Evolutionary conservation across 2,329 filamentous ascomycete genomes (phyloP).

Genomic region (Aspergillus cejpii): DNA sequence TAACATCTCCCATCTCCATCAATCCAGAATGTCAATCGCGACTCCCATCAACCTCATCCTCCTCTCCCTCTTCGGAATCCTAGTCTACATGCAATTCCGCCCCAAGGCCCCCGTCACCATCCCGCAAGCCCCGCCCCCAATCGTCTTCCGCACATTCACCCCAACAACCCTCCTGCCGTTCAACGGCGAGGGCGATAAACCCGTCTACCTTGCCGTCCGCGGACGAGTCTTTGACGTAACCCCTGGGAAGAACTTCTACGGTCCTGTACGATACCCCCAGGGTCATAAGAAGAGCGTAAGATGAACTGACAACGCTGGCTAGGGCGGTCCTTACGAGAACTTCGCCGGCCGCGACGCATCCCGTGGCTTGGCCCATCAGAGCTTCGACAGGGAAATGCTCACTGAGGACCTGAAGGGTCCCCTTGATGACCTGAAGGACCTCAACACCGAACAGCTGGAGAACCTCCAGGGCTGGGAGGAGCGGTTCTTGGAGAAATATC

Average conservation of each 20-base stretch:
- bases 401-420: slow-evolving; percentile 83
- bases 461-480: slow-evolving; percentile 88
- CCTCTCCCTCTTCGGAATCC: slow-evolving; percentile 50
- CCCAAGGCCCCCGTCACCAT: slow-evolving; percentile 48
- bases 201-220: slow-evolving; percentile 86
- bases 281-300: background rate
- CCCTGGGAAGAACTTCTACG: slow-evolving; percentile 85
- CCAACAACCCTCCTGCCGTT: slow-evolving; percentile 77
- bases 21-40: slow-evolving; percentile 47
- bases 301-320: slow-evolving; percentile 4
- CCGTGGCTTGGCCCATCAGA: slow-evolving; percentile 78
- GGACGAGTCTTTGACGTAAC: slow-evolving; percentile 88
- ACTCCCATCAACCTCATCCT: slow-evolving; percentile 58
- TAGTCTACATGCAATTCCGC: slow-evolving; percentile 55
- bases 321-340: slow-evolving; percentile 86
- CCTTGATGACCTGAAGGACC: slow-evolving; percentile 65
- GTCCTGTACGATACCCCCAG: slow-evolving; percentile 49
- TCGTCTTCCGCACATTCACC: slow-evolving; percentile 81
- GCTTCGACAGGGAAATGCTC: slow-evolving; percentile 92
- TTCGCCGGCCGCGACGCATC: slow-evolving; percentile 91
- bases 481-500: slow-evolving; percentile 85
- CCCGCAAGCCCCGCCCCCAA: slow-evolving; percentile 53
- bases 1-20: slow-evolving; percentile 3
- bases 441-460: slow-evolving; percentile 71
- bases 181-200: slow-evolving; percentile 66